These are phyloP conservation scores for Fusarium sp. DNA, from an alignment of 2,329 filamentous ascomycete genomes.

Conservation along the genomic window DNA sequence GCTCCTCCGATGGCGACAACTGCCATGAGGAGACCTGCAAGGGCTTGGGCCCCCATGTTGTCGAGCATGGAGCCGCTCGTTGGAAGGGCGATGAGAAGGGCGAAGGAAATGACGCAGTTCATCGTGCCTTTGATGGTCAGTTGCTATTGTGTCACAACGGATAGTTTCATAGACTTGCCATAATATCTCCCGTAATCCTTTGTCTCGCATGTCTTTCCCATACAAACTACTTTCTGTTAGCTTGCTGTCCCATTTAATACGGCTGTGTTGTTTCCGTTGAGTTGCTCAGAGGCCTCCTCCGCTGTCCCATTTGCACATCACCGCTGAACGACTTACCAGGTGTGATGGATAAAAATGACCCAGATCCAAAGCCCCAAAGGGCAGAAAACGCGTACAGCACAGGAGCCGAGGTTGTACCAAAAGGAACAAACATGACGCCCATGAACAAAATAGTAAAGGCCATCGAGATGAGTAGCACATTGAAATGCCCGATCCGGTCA, in stretches of 20 bases:
- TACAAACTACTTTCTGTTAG: constrained; percentile 49
- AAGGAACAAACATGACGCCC: constrained; percentile 56
- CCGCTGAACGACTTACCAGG: constrained; percentile 31
- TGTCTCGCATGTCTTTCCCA: constrained; percentile 57
- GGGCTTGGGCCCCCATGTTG: constrained; percentile 53
- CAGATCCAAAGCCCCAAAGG: constrained; percentile 61
- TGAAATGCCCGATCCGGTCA: constrained; percentile 58
- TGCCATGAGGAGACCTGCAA: constrained; percentile 59
- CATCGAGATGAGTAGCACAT: constrained; percentile 42
- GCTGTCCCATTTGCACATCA: background rate
- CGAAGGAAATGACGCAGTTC: constrained; percentile 58
- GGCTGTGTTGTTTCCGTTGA: too few species aligned
- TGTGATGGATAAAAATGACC: constrained; percentile 57
- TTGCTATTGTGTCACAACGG: background rate
- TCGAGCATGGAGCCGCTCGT: constrained; percentile 58
- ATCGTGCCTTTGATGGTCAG: constrained; percentile 50
- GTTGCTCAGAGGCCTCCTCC: too few species aligned
- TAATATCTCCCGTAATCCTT: constrained; percentile 59
- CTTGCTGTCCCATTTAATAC: background rate
- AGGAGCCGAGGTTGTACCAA: constrained; percentile 51
- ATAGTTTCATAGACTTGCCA: constrained; percentile 17
- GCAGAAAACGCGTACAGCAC: constrained; percentile 57
- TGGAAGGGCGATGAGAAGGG: constrained; percentile 57
- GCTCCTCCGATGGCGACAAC: constrained; percentile 51
- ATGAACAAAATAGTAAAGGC: constrained; percentile 53